A percentile compares a stretch with the other conserved stretches of the same genome.
Evolutionary conservation across 2,329 filamentous ascomycete genomes (phyloP).

Genomic region (Arthrobotrys iridis): DNA sequence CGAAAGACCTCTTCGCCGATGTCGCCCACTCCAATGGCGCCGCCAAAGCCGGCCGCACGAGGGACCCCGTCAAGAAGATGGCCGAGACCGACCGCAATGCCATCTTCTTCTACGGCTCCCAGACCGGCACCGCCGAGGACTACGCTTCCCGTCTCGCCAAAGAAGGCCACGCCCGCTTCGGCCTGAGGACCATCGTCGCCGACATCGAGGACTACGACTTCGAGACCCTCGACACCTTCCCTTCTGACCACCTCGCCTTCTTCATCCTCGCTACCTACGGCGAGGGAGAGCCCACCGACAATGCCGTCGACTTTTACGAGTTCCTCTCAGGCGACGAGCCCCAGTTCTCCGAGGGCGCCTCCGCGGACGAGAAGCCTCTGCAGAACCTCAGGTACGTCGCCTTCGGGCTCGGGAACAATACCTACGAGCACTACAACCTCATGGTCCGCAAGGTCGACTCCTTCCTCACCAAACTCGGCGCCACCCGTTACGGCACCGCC

Average conservation of each 20-base stretch:
- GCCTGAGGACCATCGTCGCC: constrained; percentile 96
- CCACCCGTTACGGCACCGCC: constrained; percentile 81
- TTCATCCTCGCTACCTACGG: constrained; percentile 98
- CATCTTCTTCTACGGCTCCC: constrained; percentile 97
- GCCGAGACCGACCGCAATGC: constrained; percentile 96
- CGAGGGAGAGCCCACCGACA: constrained; percentile 97
- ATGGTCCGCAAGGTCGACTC: constrained; percentile 95
- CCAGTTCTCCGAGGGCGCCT: constrained; percentile 76
- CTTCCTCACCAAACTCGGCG: constrained; percentile 82
- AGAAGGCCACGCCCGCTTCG: constrained; percentile 95
- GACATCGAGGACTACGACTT: constrained; percentile 98
- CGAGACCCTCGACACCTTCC: constrained; percentile 88
- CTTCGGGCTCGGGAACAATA: constrained; percentile 98
- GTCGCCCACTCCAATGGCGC: constrained; percentile 71
- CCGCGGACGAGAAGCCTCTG: constrained; percentile 75
- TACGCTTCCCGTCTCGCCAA: constrained; percentile 96
- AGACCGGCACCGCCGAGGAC: constrained; percentile 97
- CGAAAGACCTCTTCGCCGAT: constrained; percentile 86
- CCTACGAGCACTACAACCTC: constrained; percentile 98
- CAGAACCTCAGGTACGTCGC: constrained; percentile 88
- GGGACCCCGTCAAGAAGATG: constrained; percentile 95
- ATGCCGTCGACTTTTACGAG: constrained; percentile 98
- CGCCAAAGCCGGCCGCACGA: constrained; percentile 79
- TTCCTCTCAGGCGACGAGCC: constrained; percentile 86
- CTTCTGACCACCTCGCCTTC: constrained; percentile 89